A percentile compares a stretch with the other conserved stretches of the same genome.
phyloP scores from a whole-genome alignment of 495 filamentous ascomycete species.

The Podospora comata region DNA sequence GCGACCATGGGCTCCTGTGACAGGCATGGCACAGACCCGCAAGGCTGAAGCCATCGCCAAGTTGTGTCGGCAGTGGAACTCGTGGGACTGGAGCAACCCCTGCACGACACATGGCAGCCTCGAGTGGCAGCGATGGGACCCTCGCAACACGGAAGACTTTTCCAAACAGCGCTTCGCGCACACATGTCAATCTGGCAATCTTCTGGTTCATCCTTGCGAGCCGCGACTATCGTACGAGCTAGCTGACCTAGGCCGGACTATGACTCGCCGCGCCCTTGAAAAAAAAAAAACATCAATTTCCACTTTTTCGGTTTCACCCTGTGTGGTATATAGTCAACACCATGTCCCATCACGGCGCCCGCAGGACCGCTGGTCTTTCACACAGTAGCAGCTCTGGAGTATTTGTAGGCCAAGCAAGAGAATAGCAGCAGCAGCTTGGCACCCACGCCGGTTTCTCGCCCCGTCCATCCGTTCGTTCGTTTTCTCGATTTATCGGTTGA shows the following conservation, averaged over 20 bases:
- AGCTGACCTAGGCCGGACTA: conserved; percentile 11
- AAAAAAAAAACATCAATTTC: conserved; percentile 6
- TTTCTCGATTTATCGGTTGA: neutral
- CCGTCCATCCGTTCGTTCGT: conserved; percentile 6
- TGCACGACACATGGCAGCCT: conserved; percentile 22
- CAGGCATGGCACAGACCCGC: conserved; percentile 13
- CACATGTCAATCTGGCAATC: conserved; percentile 13
- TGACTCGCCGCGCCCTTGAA: conserved; percentile 15
- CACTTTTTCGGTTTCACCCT: conserved; percentile 4
- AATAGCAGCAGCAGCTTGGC: conserved; percentile 1
- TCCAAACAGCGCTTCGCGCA: neutral
- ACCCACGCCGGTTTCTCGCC: conserved; percentile 7
- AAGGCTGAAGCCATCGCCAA: conserved; percentile 16
- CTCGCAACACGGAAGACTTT: conserved; percentile 6
- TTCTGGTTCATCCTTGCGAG: conserved; percentile 10
- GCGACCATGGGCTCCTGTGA: neutral
- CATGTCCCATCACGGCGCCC: conserved; percentile 1
- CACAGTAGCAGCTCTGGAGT: neutral
- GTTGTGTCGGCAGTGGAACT: neutral
- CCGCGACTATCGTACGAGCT: conserved; percentile 23
- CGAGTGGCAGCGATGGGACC: conserved; percentile 3
- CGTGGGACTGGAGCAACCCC: neutral
- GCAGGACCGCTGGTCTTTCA: neutral
- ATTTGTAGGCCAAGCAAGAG: neutral
- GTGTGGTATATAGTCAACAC: neutral